phyloP scores from a whole-genome alignment of 2,329 filamentous ascomycete species.

The Metarhizium rileyi region DNA sequence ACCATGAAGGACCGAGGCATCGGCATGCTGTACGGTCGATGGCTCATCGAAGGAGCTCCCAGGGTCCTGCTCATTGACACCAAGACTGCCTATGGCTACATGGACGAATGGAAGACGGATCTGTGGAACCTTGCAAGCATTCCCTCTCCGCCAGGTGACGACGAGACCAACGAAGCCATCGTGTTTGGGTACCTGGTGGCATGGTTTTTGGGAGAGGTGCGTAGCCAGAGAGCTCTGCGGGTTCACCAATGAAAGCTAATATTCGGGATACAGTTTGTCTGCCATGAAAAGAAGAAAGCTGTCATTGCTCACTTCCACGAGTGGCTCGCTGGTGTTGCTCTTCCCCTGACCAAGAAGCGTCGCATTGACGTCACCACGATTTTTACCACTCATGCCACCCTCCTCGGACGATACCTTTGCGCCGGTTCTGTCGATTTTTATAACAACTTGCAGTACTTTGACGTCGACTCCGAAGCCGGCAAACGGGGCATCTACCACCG shows the following conservation, averaged over 20 bases:
- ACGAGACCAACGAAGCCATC: conserved; percentile 95
- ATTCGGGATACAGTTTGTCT: conserved; percentile 59
- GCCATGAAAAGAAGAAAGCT: conserved; percentile 81
- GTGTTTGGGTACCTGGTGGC: conserved; percentile 96
- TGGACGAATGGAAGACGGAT: conserved; percentile 96
- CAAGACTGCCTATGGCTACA: conserved; percentile 78
- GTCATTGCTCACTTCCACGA: conserved; percentile 99
- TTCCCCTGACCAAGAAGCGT: conserved; percentile 86
- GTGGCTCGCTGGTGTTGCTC: conserved; percentile 89
- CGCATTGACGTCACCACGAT: conserved; percentile 96
- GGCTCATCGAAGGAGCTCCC: conserved; percentile 94
- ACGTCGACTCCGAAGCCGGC: conserved; percentile 91
- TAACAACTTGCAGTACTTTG: conserved; percentile 95
- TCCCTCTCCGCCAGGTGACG: conserved; percentile 81
- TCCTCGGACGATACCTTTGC: conserved; percentile 91
- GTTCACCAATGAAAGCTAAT: neutral
- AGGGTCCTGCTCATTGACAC: conserved; percentile 92
- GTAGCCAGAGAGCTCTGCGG: neutral
- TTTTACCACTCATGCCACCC: conserved; percentile 94
- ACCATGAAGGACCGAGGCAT: conserved; percentile 91
- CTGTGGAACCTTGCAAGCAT: conserved; percentile 90
- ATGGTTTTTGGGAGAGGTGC: conserved; percentile 95
- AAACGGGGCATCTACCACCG: conserved; percentile 98
- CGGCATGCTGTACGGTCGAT: conserved; percentile 83
- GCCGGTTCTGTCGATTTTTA: conserved; percentile 98